These are phyloP conservation scores for Phytophthora aleatoria DNA, from an alignment of 352 stramenopile species.

Conservation along the genomic window DNA sequence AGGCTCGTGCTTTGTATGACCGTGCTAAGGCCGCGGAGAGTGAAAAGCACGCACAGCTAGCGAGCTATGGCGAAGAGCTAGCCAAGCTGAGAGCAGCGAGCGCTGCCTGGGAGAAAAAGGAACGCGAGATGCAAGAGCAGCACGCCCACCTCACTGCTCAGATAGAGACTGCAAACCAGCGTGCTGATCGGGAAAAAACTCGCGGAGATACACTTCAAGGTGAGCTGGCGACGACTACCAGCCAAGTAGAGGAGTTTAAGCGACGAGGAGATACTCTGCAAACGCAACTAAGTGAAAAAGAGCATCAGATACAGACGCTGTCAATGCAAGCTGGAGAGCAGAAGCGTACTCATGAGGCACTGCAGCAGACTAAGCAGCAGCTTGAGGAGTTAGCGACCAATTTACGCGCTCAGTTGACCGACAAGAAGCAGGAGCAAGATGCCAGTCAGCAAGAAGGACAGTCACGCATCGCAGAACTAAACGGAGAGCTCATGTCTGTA, in stretches of 20 bases:
- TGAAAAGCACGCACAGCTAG: conserved; percentile 81
- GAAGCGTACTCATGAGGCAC: conserved; percentile 50
- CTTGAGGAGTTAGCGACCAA: conserved; percentile 66
- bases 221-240: conserved; percentile 41
- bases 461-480: conserved; percentile 67
- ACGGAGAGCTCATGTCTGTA: conserved; percentile 72
- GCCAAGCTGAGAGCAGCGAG: conserved; percentile 55
- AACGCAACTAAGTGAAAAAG: conserved; percentile 53
- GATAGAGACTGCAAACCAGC: conserved; percentile 48
- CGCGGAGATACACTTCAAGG: conserved; percentile 48
- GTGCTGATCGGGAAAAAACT: conserved; percentile 31
- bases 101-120: conserved; percentile 51
- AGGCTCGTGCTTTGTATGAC: conserved; percentile 75
- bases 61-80: conserved; percentile 75
- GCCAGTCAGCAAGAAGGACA: conserved; percentile 59
- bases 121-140: conserved; percentile 54
- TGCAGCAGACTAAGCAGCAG: conserved; percentile 71
- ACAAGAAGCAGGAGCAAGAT: conserved; percentile 60
- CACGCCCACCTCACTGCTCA: conserved; percentile 46
- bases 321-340: conserved; percentile 63
- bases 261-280: conserved; percentile 57
- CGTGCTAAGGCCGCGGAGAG: conserved; percentile 74
- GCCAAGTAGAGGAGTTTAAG: conserved; percentile 47
- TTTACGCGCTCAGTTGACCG: conserved; percentile 61
- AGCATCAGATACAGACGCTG: conserved; percentile 63